phyloP scores from a whole-genome alignment of 257 asterid genomes.

The Solanum pinnatisectum region DNA sequence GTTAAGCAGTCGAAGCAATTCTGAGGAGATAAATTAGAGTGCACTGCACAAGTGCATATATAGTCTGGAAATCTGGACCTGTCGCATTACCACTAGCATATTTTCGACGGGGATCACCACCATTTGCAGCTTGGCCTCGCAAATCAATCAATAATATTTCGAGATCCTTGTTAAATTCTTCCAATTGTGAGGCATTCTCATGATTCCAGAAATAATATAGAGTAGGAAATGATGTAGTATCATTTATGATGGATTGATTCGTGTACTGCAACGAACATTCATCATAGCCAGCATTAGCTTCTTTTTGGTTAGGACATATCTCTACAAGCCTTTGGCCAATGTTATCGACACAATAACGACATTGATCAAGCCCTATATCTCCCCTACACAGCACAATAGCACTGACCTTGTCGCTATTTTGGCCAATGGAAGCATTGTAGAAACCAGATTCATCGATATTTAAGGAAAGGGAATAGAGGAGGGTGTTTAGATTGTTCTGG shows the following conservation, averaged over 20 bases:
- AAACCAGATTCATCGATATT: not conserved
- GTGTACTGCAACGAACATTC: not conserved
- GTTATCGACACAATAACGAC: not conserved
- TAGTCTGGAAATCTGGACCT: not conserved
- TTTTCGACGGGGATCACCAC: not conserved
- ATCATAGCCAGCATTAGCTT: not conserved
- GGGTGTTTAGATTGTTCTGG: not conserved
- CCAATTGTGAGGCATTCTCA: not conserved
- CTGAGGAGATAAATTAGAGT: not conserved
- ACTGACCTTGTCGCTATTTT: not conserved
- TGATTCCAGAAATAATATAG: not conserved
- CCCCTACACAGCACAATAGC: not conserved
- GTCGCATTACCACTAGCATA: not conserved
- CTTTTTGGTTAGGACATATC: not conserved
- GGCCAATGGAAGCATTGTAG: not conserved
- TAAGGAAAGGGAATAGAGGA: not conserved
- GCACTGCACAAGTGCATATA: not conserved
- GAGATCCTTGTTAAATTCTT: not conserved
- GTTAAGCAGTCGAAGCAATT: not conserved
- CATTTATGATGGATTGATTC: not conserved
- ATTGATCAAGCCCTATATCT: not conserved
- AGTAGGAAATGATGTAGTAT: not conserved
- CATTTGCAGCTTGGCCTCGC: not conserved
- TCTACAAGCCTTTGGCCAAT: not conserved
- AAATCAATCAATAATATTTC: not conserved